phyloP scores from a whole-genome alignment of 1,284 basidiomycete species.

The Somion occarium region DNA sequence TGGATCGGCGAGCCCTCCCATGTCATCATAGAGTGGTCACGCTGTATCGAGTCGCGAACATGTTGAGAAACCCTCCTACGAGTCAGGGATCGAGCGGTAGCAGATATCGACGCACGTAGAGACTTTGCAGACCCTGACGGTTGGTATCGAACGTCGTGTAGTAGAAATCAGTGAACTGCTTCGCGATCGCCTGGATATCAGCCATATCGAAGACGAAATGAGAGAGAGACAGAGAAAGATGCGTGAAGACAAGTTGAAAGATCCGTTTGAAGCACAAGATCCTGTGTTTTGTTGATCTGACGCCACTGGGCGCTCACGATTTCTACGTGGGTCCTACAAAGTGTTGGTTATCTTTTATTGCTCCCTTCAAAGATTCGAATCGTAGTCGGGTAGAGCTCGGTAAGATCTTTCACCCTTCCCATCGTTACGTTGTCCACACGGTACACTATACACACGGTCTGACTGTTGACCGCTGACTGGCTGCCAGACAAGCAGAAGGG shows the following conservation, averaged over 20 bases:
- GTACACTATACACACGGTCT: not conserved
- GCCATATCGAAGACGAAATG: constrained; percentile 44
- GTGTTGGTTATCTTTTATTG: too few relatives aligned
- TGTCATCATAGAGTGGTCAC: constrained; percentile 82
- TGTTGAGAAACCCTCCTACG: constrained; percentile 9
- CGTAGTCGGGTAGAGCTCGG: not conserved
- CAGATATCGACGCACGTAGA: constrained; percentile 63
- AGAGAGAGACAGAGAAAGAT: constrained; percentile 10
- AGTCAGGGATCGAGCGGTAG: constrained; percentile 8
- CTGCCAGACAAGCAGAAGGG: too few relatives aligned
- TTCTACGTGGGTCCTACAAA: too few relatives aligned
- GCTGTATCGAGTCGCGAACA: constrained; percentile 40
- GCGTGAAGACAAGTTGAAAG: constrained; percentile 17
- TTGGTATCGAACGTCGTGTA: constrained; percentile 67
- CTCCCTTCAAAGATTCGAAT: too few relatives aligned
- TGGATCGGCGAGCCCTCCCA: constrained; percentile 73
- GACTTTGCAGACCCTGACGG: constrained; percentile 45
- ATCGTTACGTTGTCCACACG: not conserved
- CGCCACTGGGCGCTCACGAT: too few relatives aligned
- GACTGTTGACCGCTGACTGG: too few relatives aligned
- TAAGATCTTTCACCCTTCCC: not conserved
- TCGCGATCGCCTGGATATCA: constrained; percentile 61
- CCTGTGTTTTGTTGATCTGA: not conserved
- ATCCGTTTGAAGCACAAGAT: not conserved
- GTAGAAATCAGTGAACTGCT: constrained; percentile 74